A percentile compares a stretch with the other conserved stretches of the same genome.
phyloP scores from a whole-genome alignment of 495 filamentous ascomycete genomes.

The Articulospora tetracladia region DNA sequence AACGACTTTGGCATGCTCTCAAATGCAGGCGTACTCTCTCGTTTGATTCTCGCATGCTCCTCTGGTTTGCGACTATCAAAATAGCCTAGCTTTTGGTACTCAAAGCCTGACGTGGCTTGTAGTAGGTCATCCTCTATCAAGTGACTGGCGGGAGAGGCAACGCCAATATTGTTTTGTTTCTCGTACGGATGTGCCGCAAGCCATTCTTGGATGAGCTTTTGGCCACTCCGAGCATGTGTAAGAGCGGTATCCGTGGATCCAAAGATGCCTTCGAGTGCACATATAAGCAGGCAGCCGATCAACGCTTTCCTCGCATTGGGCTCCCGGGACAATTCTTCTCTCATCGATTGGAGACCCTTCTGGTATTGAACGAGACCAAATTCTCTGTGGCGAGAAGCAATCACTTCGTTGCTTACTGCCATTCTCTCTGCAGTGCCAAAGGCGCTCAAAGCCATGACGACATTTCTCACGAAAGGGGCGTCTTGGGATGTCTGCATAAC shows the following conservation, averaged over 20 bases:
- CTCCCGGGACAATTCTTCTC: background rate
- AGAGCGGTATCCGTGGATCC: background rate
- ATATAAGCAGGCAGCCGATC: background rate
- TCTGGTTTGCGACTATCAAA: no score
- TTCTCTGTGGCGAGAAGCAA: background rate
- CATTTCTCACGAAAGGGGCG: background rate
- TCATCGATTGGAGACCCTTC: background rate
- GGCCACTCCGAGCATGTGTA: slow-evolving; percentile 1
- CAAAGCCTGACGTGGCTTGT: background rate
- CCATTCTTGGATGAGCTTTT: slow-evolving; percentile 3
- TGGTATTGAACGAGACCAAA: slow-evolving; percentile 3
- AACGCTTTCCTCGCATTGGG: background rate
- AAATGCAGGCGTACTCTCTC: background rate
- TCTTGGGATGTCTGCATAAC: slow-evolving; percentile 25
- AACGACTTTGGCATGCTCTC: background rate
- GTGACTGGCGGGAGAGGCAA: background rate
- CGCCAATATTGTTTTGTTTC: background rate
- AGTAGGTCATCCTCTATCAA: background rate
- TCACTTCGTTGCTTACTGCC: background rate
- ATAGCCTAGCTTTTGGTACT: background rate
- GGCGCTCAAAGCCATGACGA: slow-evolving; percentile 4
- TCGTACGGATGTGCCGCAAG: background rate
- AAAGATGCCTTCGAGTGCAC: slow-evolving; percentile 1
- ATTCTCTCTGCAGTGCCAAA: background rate
- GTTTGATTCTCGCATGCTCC: background rate